Percentiles rank a stretch among this genome's conserved stretches.
These are phyloP conservation scores for Penicillium lividum DNA, from an alignment of 495 filamentous ascomycete species.

Conservation along the genomic window DNA sequence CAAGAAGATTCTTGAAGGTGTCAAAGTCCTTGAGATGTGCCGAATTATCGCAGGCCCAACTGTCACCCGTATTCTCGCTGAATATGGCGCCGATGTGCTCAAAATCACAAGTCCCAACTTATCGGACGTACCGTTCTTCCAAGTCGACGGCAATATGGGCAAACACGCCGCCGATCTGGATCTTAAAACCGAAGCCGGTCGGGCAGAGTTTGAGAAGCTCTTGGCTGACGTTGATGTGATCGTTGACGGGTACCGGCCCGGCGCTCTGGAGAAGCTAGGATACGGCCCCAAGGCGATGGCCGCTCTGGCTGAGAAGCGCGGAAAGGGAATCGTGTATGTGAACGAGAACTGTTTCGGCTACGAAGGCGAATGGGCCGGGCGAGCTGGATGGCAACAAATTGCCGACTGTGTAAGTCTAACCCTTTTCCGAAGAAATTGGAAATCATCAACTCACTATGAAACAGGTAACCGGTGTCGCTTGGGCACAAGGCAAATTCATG, in stretches of 20 bases:
- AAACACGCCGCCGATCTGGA: constrained; percentile 62
- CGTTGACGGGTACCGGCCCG: constrained; percentile 70
- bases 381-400: constrained; percentile 59
- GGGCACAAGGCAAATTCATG: constrained; percentile 75
- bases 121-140: constrained; percentile 77
- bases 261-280: constrained; percentile 64
- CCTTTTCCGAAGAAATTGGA: not conserved
- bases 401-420: constrained; percentile 47
- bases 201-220: constrained; percentile 57
- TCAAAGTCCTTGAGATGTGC: constrained; percentile 67
- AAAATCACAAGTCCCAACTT: constrained; percentile 70
- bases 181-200: constrained; percentile 54
- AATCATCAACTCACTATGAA: constrained; percentile 20
- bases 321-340: constrained; percentile 67
- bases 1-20: constrained; percentile 34
- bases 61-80: constrained; percentile 64
- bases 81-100: constrained; percentile 67
- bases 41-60: constrained; percentile 62
- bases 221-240: constrained; percentile 59
- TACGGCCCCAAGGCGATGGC: constrained; percentile 57
- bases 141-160: constrained; percentile 75
- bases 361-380: constrained; percentile 48
- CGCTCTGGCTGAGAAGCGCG: constrained; percentile 50
- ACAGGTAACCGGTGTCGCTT: constrained; percentile 65
- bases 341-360: constrained; percentile 74